A percentile compares a stretch with the other conserved stretches of the same genome.
These are phyloP conservation scores for Penicillium verrucosum DNA, from an alignment of 2,329 filamentous ascomycete species.

Conservation along the genomic window DNA sequence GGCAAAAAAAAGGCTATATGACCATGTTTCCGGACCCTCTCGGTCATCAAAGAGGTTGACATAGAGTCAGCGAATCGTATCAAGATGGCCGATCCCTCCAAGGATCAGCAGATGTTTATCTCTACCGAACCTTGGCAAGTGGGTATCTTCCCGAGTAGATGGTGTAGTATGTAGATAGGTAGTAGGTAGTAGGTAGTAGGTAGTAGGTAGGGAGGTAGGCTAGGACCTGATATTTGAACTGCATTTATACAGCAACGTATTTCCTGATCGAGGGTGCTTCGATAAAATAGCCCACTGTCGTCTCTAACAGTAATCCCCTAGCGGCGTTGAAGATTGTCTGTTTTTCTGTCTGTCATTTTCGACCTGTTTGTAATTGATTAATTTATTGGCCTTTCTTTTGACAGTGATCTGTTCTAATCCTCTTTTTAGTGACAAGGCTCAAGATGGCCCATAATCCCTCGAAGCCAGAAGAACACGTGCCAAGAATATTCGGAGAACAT, in stretches of 20 bases:
- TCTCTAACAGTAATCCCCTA: background rate
- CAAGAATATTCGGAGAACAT: conserved; percentile 10
- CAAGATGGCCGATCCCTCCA: background rate
- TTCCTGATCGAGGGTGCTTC: background rate
- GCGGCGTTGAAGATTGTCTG: no score
- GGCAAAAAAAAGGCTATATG: background rate
- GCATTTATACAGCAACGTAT: background rate
- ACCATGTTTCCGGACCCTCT: background rate
- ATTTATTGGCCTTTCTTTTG: background rate
- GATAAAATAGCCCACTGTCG: background rate
- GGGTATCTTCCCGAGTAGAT: background rate
- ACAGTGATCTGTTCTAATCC: background rate
- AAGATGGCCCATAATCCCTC: background rate
- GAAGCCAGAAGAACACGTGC: background rate
- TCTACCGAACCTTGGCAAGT: background rate
- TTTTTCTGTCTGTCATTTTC: no score
- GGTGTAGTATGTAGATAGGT: background rate
- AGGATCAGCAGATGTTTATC: background rate
- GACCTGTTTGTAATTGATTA: background rate
- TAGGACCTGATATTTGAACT: background rate
- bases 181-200: background rate
- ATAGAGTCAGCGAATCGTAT: background rate
- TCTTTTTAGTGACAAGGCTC: background rate
- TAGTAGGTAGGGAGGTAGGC: background rate
- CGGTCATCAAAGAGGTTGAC: background rate